A percentile compares a stretch with the other conserved stretches of the same genome.
These are phyloP conservation scores for Eimeria maxima DNA, from an alignment of 169 alveolate species.

Conservation along the genomic window DNA sequence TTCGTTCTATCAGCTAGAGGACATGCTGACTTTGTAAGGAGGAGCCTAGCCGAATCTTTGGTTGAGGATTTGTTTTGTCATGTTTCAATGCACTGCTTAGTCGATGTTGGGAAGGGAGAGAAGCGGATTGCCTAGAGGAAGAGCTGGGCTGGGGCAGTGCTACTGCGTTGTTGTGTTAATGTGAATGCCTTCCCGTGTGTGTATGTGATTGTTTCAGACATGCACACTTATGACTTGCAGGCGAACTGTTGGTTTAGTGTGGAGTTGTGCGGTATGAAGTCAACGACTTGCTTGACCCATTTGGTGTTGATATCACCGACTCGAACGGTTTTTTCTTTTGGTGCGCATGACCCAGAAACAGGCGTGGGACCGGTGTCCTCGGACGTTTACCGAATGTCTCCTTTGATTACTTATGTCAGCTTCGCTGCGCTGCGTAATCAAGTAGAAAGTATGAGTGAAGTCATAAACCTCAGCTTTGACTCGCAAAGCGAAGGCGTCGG, in stretches of 20 bases:
- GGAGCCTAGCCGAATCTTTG: not conserved
- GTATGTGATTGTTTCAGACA: conserved; percentile 34
- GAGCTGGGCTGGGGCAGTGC: not conserved
- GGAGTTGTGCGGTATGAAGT: conserved; percentile 44
- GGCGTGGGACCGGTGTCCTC: conserved; percentile 58
- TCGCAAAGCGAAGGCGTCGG: conserved; percentile 71
- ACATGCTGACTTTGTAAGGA: not conserved
- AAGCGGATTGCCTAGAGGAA: not conserved
- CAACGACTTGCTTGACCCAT: conserved; percentile 14
- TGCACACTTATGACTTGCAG: conserved; percentile 80
- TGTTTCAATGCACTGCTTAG: not conserved
- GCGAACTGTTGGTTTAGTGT: conserved; percentile 79
- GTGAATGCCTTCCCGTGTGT: not conserved
- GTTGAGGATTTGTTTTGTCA: not conserved
- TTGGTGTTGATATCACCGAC: conserved; percentile 49
- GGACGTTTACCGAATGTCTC: conserved; percentile 77
- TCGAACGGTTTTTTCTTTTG: conserved; percentile 72
- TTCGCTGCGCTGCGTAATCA: conserved; percentile 78
- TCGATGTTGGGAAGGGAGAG: not conserved
- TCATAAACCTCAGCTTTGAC: conserved; percentile 57
- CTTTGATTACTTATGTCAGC: conserved; percentile 73
- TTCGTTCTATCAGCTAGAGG: not conserved
- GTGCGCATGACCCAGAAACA: conserved; percentile 69
- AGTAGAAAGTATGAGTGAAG: conserved; percentile 73
- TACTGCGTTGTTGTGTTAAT: not conserved